Evolutionary conservation across 2,329 filamentous ascomycete genomes (phyloP).

Genomic region (Nigrospora sphaerica): DNA sequence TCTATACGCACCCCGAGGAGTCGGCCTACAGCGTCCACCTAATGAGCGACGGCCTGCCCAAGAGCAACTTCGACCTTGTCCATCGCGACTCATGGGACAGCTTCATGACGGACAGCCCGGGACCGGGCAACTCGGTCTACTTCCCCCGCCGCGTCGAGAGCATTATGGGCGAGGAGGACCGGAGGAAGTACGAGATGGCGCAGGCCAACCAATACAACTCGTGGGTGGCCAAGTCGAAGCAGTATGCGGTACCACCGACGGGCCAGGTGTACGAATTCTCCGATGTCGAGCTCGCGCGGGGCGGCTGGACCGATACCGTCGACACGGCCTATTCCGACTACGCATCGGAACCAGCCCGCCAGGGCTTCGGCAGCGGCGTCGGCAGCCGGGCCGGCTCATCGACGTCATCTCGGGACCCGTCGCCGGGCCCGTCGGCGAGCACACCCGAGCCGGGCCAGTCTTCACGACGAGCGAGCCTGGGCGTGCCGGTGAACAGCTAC

Average conservation of each 20-base stretch:
- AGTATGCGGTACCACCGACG: conserved; percentile 26
- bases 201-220: conserved; percentile 45
- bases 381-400: neutral
- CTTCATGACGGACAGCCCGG: conserved; percentile 39
- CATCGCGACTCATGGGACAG: conserved; percentile 62
- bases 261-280: conserved; percentile 44
- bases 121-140: conserved; percentile 48
- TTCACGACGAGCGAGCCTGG: neutral
- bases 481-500: conserved; percentile 15
- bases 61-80: conserved; percentile 40
- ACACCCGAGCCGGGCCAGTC: conserved; percentile 7
- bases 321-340: conserved; percentile 20
- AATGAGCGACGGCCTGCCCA: conserved; percentile 20
- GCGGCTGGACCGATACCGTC: conserved; percentile 31
- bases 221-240: conserved; percentile 22
- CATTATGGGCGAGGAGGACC: conserved; percentile 73
- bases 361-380: conserved; percentile 8
- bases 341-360: conserved; percentile 8
- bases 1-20: conserved; percentile 64
- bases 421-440: conserved; percentile 7
- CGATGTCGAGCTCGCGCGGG: conserved; percentile 33
- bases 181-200: conserved; percentile 64
- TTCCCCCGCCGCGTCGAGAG: conserved; percentile 64
- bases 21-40: conserved; percentile 50
- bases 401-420: conserved; percentile 1